These are phyloP conservation scores for Nematocida displodere DNA, from an alignment of 371 early-diverging fungal genomes.

Conservation along the genomic window DNA sequence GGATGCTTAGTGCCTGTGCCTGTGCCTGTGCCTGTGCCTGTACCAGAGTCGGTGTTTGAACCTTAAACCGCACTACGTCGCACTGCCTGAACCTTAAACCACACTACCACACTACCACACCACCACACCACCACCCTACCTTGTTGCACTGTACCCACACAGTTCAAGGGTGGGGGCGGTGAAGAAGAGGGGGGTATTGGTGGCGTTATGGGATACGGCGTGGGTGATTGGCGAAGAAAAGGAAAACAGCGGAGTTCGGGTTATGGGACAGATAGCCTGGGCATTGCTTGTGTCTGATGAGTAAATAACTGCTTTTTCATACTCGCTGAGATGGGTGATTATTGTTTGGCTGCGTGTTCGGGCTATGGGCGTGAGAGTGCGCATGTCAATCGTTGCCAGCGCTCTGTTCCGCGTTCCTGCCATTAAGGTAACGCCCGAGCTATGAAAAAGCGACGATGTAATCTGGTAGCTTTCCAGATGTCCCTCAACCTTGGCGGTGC, in stretches of 20 bases:
- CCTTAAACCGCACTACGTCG: too few relatives aligned
- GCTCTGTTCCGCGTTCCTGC: neutral
- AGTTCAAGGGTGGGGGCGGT: too few relatives aligned
- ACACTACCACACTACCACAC: too few relatives aligned
- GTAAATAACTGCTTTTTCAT: slow-evolving; percentile 1
- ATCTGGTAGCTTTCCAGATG: neutral
- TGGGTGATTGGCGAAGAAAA: too few relatives aligned
- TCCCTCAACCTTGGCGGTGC: slow-evolving; percentile 1
- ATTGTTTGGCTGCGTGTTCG: neutral
- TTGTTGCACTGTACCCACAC: too few relatives aligned
- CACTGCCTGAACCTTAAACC: too few relatives aligned
- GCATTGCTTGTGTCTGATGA: slow-evolving; percentile 6
- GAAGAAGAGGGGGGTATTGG: too few relatives aligned
- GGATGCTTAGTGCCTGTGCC: neutral
- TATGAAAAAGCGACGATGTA: neutral
- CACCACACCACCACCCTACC: too few relatives aligned
- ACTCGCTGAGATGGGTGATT: slow-evolving; percentile 13
- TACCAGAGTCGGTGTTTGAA: too few relatives aligned
- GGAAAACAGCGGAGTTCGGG: too few relatives aligned
- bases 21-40: too few relatives aligned
- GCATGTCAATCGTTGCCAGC: slow-evolving; percentile 17
- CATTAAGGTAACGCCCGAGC: slow-evolving; percentile 5
- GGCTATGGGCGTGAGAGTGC: neutral
- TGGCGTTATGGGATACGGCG: too few relatives aligned
- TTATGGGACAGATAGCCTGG: slow-evolving; percentile 25